phyloP scores from a whole-genome alignment of 345 rosid genomes.

The Abelmoschus esculentus region DNA sequence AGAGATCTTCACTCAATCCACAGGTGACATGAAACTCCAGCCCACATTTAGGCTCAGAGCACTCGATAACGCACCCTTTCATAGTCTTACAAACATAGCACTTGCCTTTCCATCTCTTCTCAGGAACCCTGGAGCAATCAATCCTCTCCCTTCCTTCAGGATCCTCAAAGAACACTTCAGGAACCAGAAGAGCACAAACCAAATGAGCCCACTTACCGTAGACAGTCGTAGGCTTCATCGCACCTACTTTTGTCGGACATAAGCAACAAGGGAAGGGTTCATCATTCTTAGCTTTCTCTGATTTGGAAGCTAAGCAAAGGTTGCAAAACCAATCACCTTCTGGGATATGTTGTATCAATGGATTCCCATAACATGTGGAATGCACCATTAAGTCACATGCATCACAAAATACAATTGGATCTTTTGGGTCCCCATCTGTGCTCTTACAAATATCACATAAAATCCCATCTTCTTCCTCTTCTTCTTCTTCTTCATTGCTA shows the following conservation, averaged over 20 bases:
- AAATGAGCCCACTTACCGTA: slow-evolving; percentile 76
- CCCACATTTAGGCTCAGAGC: slow-evolving; percentile 76
- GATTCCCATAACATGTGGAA: slow-evolving; percentile 76
- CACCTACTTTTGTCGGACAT: slow-evolving; percentile 4
- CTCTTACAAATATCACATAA: slow-evolving; percentile 79
- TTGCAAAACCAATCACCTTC: slow-evolving; percentile 32
- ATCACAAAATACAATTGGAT: slow-evolving; percentile 92
- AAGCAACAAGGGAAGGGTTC: background rate
- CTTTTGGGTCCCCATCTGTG: slow-evolving; percentile 83
- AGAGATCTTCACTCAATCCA: slow-evolving; percentile 67
- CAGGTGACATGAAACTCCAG: slow-evolving; percentile 75
- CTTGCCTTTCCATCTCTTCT: slow-evolving; percentile 46
- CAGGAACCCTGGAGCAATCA: slow-evolving; percentile 52
- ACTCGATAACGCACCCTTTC: slow-evolving; percentile 66
- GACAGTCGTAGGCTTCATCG: slow-evolving; percentile 7
- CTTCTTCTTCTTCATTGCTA: background rate
- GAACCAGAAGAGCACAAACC: slow-evolving; percentile 70
- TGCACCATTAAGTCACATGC: slow-evolving; percentile 97
- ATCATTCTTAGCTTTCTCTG: background rate
- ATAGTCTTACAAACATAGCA: slow-evolving; percentile 56
- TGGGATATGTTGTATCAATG: slow-evolving; percentile 55
- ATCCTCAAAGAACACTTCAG: slow-evolving; percentile 79
- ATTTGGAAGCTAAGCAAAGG: slow-evolving; percentile 3
- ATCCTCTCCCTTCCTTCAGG: slow-evolving; percentile 62
- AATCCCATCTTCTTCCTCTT: slow-evolving; percentile 63